A percentile compares a stretch with the other conserved stretches of the same genome.
Evolutionary conservation across 2,329 filamentous ascomycete species (phyloP).

Genomic region (Ceratocystis colombiana): DNA sequence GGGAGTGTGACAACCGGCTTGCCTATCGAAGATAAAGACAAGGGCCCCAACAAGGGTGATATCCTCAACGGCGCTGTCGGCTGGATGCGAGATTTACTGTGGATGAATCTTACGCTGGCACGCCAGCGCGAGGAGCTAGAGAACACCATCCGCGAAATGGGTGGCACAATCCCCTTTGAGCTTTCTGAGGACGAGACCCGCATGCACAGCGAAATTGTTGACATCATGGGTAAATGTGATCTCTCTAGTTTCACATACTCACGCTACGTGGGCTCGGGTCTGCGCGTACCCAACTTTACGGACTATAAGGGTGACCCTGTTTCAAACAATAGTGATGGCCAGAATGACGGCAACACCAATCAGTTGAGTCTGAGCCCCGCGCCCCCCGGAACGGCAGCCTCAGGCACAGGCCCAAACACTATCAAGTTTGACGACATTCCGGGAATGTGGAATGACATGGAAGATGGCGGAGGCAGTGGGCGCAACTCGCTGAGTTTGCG

Average conservation of each 20-base stretch:
- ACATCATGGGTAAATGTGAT: conserved; percentile 75
- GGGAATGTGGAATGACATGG: conserved; percentile 53
- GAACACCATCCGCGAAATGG: conserved; percentile 61
- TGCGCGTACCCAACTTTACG: conserved; percentile 87
- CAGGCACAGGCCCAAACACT: background rate
- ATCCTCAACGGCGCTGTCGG: conserved; percentile 94
- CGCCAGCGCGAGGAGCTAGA: conserved; percentile 83
- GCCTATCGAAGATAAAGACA: conserved; percentile 93
- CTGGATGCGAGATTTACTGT: conserved; percentile 97
- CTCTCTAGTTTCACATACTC: conserved; percentile 70
- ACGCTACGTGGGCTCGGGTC: conserved; percentile 68
- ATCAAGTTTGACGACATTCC: conserved; percentile 42
- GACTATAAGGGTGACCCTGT: conserved; percentile 71
- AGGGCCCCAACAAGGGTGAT: conserved; percentile 96
- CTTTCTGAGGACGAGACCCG: conserved; percentile 84
- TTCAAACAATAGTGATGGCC: conserved; percentile 37
- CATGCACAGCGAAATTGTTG: conserved; percentile 87
- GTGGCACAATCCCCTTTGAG: conserved; percentile 68
- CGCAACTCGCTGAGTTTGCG: conserved; percentile 65
- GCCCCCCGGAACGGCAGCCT: background rate
- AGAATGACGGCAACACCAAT: conserved; percentile 23
- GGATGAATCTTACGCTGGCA: conserved; percentile 84
- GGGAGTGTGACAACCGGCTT: conserved; percentile 87
- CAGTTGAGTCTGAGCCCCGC: conserved; percentile 25
- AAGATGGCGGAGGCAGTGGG: conserved; percentile 61